Base-by-base conservation (phyloP, 306 rosid species). In the Dryas alaskensis region DNA sequence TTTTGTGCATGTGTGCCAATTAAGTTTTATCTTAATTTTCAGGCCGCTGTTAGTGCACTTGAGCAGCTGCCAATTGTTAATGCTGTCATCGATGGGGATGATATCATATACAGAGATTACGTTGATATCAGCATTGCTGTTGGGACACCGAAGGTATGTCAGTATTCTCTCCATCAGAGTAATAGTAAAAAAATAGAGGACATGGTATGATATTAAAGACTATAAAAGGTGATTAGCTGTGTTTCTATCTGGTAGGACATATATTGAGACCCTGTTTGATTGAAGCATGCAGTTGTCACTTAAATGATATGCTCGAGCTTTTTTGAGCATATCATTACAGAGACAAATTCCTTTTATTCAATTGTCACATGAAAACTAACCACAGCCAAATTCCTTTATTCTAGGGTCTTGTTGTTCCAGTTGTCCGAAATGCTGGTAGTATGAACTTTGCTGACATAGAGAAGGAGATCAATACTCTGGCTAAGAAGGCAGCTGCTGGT, bases 21-120 rank as follows among this genome's bases (percentile, higher is more conserved):
- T 76, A 46, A 63, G 22, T 70, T n/a, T 57, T 37, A 4, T 54
- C 43, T 60, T 11, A 7, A 45, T 80, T 78, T 86, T 74, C 64
- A 89, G 89, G 93, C 87, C 82, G 91, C 87, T 16, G 84, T 82
- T 43, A 86, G 86, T 67, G 92, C 88, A 5, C 89, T 86, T 11
- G 89, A 84, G 78, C 74, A 79, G 64, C 87, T 86, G 70, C 89
- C 93, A 8, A 71, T 70, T 66, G 82, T 82, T 25, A 89, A 89
- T 76, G 93, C 87, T 51, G 93, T 89, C 52, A 89, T 84, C 61
- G 91, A 89, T 11, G 91, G 93, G 27, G 91, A 89, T 74, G 93
- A 86, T 75, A 89, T 86, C 72, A 86, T 86, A 49, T 84, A 89
- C 70, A 76, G 86, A 81, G 86, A 86, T 78, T 84, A 86, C 76